Percentiles rank a stretch among this genome's conserved stretches.
These are phyloP conservation scores for Drechslerella stenobrocha DNA, from an alignment of 2,329 filamentous ascomycete species.

Conservation along the genomic window DNA sequence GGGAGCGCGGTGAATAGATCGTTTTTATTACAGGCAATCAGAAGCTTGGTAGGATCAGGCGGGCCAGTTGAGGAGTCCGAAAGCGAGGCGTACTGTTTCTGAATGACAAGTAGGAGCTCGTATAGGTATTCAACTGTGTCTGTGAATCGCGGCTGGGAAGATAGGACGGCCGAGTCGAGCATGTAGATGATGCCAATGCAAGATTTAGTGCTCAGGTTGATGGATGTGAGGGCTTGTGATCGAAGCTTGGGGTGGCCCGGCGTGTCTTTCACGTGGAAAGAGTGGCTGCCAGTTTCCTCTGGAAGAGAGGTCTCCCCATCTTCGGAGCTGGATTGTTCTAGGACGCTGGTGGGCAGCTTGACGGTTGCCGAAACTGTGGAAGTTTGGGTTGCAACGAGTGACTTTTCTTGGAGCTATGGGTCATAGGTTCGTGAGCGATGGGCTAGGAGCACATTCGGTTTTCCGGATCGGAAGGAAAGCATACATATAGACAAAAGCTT, in stretches of 20 bases:
- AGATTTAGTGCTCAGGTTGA: slow-evolving; percentile 54
- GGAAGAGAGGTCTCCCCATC: background rate
- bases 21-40: slow-evolving; percentile 91
- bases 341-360: slow-evolving; percentile 20
- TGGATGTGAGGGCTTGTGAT: slow-evolving; percentile 64
- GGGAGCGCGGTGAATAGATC: slow-evolving; percentile 94
- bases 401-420: slow-evolving; percentile 40
- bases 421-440: background rate
- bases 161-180: slow-evolving; percentile 73
- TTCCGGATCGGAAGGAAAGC: background rate
- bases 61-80: slow-evolving; percentile 63
- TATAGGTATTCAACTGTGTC: slow-evolving; percentile 83
- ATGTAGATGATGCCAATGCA: slow-evolving; percentile 79
- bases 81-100: slow-evolving; percentile 67
- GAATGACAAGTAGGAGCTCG: slow-evolving; percentile 80
- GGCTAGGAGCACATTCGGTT: background rate
- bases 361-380: slow-evolving; percentile 34
- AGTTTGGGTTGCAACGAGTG: slow-evolving; percentile 33
- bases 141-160: slow-evolving; percentile 55
- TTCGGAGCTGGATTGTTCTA: slow-evolving; percentile 25
- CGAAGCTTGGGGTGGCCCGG: slow-evolving; percentile 95
- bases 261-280: slow-evolving; percentile 65
- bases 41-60: slow-evolving; percentile 65
- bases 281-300: slow-evolving; percentile 1
- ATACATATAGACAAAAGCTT: slow-evolving; percentile 33